A percentile compares a stretch with the other conserved stretches of the same genome.
Conservation (phyloP, 495 filamentous ascomycete genomes). For the Hyaloscypha finlandica region DNA sequence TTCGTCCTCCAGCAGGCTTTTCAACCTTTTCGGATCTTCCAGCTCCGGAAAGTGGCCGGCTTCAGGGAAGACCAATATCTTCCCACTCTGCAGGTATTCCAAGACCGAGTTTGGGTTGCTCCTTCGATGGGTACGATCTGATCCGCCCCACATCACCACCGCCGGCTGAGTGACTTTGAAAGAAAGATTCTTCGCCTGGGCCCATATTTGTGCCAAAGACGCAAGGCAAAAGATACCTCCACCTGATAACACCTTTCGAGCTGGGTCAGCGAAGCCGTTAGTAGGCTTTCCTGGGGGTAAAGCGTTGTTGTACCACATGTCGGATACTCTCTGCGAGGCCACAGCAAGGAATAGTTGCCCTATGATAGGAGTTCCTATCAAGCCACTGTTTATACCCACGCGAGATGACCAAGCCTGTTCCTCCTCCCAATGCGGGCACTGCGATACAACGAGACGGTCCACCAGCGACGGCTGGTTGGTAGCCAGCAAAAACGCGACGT, state of each 20-base stretch:
- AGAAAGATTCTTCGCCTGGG: constrained; percentile 5
- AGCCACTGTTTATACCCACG: constrained; percentile 10
- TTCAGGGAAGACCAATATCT: constrained; percentile 16
- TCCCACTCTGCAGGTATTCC: constrained; percentile 11
- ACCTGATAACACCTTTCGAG: constrained; percentile 13
- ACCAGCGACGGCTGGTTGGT: constrained; percentile 10
- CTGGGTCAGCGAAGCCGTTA: constrained; percentile 13
- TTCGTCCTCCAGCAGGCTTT: constrained; percentile 6
- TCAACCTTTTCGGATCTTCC: constrained; percentile 13
- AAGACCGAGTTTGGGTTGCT: constrained; percentile 17
- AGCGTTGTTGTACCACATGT: constrained; percentile 15
- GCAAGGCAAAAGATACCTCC: constrained; percentile 17
- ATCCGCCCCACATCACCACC: constrained; percentile 16
- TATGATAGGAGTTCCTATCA: constrained; percentile 18
- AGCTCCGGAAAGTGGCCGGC: constrained; percentile 16
- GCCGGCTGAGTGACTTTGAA: constrained; percentile 11
- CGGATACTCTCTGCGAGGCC: constrained; percentile 3
- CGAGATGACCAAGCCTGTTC: constrained; percentile 11
- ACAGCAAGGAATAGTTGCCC: constrained; percentile 17
- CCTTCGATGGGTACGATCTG: constrained; percentile 13
- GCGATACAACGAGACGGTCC: constrained; percentile 14
- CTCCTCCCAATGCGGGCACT: constrained; percentile 15
- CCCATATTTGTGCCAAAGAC: constrained; percentile 10
- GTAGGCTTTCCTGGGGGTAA: constrained; percentile 14
- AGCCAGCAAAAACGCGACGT: constrained; percentile 12